Percentiles rank a stretch among this genome's conserved stretches.
phyloP scores from a whole-genome alignment of 805 yeast genomes.

The Candida tammaniensis region DNA sequence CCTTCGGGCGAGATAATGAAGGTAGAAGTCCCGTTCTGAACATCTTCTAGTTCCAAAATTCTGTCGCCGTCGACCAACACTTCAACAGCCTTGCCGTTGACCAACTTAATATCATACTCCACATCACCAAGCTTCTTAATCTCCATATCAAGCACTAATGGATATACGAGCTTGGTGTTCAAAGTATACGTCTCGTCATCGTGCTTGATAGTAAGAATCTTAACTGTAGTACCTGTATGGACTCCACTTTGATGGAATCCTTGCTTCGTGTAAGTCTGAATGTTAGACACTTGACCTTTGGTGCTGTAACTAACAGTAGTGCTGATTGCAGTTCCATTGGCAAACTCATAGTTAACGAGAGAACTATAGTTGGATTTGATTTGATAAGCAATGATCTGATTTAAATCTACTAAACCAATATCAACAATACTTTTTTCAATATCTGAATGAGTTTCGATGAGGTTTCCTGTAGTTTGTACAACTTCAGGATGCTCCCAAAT shows the following conservation, averaged over 20 bases:
- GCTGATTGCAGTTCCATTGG: constrained; percentile 33
- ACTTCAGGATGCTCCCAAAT: constrained; percentile 51
- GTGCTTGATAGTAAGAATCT: neutral
- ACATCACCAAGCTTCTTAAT: neutral
- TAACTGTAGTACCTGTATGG: constrained; percentile 17
- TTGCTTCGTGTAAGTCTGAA: constrained; percentile 32
- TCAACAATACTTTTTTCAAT: constrained; percentile 11
- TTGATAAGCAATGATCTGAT: constrained; percentile 37
- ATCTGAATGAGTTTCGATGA: constrained; percentile 18
- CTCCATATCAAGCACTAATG: constrained; percentile 21
- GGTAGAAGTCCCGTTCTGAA: constrained; percentile 31
- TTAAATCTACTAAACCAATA: constrained; percentile 1
- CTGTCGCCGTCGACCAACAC: neutral
- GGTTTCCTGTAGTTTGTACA: constrained; percentile 36
- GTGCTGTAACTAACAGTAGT: constrained; percentile 27
- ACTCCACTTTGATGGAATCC: constrained; percentile 41
- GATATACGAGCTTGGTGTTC: constrained; percentile 22
- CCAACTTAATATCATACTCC: constrained; percentile 3
- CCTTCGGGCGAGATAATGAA: constrained; percentile 23
- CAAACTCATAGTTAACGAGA: constrained; percentile 33
- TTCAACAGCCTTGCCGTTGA: constrained; percentile 1
- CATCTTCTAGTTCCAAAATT: neutral
- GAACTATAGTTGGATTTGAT: constrained; percentile 32
- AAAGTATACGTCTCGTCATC: neutral
- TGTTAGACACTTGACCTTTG: constrained; percentile 32